phyloP scores from a whole-genome alignment of 2,329 filamentous ascomycete species.

The Cercospora beticola region DNA sequence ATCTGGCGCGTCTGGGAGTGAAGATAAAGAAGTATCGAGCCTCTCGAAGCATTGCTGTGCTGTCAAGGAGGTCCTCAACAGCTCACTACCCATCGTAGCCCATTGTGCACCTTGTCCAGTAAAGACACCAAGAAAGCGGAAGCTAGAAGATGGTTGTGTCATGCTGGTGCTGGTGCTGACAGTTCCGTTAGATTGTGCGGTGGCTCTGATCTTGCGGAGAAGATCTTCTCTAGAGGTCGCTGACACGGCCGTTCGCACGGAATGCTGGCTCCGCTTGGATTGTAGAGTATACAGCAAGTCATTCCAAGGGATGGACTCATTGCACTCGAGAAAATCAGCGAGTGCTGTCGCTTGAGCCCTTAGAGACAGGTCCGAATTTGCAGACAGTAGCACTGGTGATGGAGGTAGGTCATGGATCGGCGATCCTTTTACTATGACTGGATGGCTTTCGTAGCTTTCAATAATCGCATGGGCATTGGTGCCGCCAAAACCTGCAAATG shows the following conservation, averaged over 20 bases:
- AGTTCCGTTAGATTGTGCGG: background rate
- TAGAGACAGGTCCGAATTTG: slow-evolving; percentile 1
- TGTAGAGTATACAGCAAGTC: slow-evolving; percentile 3
- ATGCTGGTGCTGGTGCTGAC: background rate
- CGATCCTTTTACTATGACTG: background rate
- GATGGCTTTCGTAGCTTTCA: background rate
- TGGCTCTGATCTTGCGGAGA: slow-evolving; percentile 2
- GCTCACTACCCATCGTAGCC: slow-evolving; percentile 19
- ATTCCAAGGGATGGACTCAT: background rate
- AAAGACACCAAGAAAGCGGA: slow-evolving; percentile 16
- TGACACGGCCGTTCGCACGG: background rate
- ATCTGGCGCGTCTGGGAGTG: slow-evolving; percentile 8
- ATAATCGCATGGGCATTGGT: slow-evolving; percentile 19
- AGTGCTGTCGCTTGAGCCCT: background rate
- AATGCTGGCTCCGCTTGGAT: slow-evolving; percentile 7
- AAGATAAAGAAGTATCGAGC: slow-evolving; percentile 3
- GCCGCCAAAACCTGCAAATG: slow-evolving; percentile 12
- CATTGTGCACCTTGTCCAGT: slow-evolving; percentile 24
- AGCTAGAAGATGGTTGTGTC: background rate
- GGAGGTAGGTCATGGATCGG: background rate
- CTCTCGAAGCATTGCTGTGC: slow-evolving; percentile 9
- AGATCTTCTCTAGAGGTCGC: background rate
- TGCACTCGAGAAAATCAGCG: background rate
- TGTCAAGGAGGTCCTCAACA: slow-evolving; percentile 1
- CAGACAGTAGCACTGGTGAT: slow-evolving; percentile 7